These are phyloP conservation scores for Colletotrichum nymphaeae DNA, from an alignment of 2,329 filamentous ascomycete genomes.

Conservation along the genomic window DNA sequence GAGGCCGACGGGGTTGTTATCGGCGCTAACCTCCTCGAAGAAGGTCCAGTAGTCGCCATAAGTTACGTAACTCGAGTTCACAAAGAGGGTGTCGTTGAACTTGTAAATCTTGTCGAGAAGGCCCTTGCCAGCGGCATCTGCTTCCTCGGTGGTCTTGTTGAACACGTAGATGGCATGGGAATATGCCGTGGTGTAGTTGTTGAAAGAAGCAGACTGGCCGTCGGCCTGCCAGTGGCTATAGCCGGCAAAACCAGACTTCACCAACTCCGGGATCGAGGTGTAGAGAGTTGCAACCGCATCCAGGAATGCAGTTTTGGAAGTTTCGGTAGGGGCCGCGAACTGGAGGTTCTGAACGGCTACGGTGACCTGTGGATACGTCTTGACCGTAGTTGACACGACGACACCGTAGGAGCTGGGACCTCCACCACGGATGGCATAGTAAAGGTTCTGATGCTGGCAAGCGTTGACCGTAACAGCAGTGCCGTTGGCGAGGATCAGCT, in stretches of 20 bases:
- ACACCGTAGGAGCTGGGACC: conserved; percentile 58
- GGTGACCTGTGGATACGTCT: conserved; percentile 55
- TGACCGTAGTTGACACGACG: conserved; percentile 65
- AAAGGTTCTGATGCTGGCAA: conserved; percentile 48
- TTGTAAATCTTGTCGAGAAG: conserved; percentile 35
- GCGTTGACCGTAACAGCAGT: conserved; percentile 46
- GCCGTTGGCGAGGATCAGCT: conserved; percentile 53
- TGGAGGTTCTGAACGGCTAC: conserved; percentile 40
- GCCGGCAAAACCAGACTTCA: conserved; percentile 44
- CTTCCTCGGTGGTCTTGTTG: conserved; percentile 39
- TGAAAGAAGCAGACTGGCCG: conserved; percentile 39
- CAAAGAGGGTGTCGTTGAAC: conserved; percentile 38
- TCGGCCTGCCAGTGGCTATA: conserved; percentile 44
- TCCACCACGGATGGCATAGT: conserved; percentile 53
- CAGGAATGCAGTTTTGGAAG: conserved; percentile 41
- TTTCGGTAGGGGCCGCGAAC: conserved; percentile 36
- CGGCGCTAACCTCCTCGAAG: conserved; percentile 41
- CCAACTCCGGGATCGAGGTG: conserved; percentile 45
- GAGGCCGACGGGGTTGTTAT: conserved; percentile 39
- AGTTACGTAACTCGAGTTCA: conserved; percentile 38
- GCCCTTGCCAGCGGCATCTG: conserved; percentile 37
- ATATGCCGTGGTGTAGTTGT: conserved; percentile 42
- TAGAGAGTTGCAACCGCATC: conserved; percentile 43
- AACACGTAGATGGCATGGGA: conserved; percentile 44
- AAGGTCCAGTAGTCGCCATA: conserved; percentile 46